Conservation (phyloP, 257 asterid genomes). For the Parsonsia alboflavescens region DNA sequence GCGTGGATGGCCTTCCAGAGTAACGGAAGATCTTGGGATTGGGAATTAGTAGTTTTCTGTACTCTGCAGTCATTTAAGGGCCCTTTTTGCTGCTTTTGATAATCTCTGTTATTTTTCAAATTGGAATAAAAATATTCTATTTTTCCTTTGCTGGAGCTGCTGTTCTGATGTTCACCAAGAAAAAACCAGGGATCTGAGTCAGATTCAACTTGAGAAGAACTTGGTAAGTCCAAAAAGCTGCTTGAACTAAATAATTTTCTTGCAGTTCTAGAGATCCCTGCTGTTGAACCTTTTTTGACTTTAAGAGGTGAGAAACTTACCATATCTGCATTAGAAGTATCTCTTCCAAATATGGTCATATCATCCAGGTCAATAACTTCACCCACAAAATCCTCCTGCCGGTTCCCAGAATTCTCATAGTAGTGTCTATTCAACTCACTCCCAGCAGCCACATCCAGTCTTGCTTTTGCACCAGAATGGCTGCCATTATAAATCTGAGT, state of each 20-base stretch:
- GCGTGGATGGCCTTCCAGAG: constrained; percentile 68
- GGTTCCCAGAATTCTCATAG: constrained; percentile 33
- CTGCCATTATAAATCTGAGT: constrained; percentile 27
- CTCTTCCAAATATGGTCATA: constrained; percentile 35
- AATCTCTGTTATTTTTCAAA: constrained; percentile 21
- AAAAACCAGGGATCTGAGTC: constrained; percentile 43
- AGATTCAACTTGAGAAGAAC: constrained; percentile 38
- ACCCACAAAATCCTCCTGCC: constrained; percentile 45
- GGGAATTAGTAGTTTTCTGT: constrained; percentile 27
- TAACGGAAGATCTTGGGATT: constrained; percentile 24
- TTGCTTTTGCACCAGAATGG: constrained; percentile 36
- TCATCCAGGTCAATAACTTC: constrained; percentile 64
- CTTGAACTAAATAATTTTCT: constrained; percentile 37
- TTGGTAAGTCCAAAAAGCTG: constrained; percentile 32
- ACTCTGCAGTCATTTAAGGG: constrained; percentile 28
- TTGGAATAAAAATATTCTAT: constrained; percentile 33
- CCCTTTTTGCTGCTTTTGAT: constrained; percentile 28
- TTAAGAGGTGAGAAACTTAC: constrained; percentile 36
- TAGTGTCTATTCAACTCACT: constrained; percentile 27
- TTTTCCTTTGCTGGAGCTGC: constrained; percentile 29
- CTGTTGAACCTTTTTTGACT: constrained; percentile 32
- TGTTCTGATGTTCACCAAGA: constrained; percentile 27
- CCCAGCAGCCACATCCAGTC: constrained; percentile 27
- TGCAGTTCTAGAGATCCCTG: constrained; percentile 26
- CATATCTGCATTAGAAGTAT: constrained; percentile 27